Evolutionary conservation across 2,329 filamentous ascomycete genomes (phyloP).

Genomic region (Dichotomopilus funicola): DNA sequence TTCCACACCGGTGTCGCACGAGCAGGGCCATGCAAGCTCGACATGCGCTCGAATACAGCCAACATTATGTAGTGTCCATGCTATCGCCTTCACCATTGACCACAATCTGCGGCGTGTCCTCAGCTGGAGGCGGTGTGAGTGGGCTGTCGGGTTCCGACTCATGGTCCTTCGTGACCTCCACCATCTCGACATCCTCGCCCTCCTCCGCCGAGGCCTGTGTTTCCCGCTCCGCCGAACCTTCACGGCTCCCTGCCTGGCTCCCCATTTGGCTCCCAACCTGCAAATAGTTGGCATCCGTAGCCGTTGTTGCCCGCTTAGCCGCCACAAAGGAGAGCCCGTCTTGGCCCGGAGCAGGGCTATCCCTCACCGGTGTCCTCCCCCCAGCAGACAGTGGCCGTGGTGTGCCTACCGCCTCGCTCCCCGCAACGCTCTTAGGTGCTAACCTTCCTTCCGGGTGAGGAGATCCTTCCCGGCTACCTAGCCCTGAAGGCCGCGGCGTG

Average conservation of each 20-base stretch:
- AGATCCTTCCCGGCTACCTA: slow-evolving; percentile 46
- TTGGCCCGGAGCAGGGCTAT: slow-evolving; percentile 28
- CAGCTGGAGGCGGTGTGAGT: slow-evolving; percentile 31
- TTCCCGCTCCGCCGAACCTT: slow-evolving; percentile 30
- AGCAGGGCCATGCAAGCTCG: background rate
- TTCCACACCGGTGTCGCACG: too few species aligned
- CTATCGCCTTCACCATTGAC: slow-evolving; percentile 49
- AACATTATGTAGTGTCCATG: slow-evolving; percentile 56
- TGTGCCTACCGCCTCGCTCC: slow-evolving; percentile 23
- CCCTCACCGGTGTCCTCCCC: slow-evolving; percentile 27
- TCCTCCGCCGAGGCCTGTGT: slow-evolving; percentile 14
- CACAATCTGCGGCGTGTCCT: slow-evolving; percentile 43
- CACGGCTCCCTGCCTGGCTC: slow-evolving; percentile 32
- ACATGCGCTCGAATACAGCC: background rate
- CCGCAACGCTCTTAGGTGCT: slow-evolving; percentile 17
- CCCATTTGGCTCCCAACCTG: slow-evolving; percentile 32
- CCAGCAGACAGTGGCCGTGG: slow-evolving; percentile 24
- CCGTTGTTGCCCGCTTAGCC: slow-evolving; percentile 29
- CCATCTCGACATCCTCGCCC: slow-evolving; percentile 29
- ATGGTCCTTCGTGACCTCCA: slow-evolving; percentile 45
- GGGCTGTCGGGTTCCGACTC: slow-evolving; percentile 44
- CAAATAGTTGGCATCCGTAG: too few species aligned
- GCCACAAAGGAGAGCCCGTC: slow-evolving; percentile 26
- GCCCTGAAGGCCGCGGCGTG: slow-evolving; percentile 43
- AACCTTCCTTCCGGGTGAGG: slow-evolving; percentile 40